Base-by-base conservation (phyloP, 1,139 yeast genomes). In the Diutina catenulata region DNA sequence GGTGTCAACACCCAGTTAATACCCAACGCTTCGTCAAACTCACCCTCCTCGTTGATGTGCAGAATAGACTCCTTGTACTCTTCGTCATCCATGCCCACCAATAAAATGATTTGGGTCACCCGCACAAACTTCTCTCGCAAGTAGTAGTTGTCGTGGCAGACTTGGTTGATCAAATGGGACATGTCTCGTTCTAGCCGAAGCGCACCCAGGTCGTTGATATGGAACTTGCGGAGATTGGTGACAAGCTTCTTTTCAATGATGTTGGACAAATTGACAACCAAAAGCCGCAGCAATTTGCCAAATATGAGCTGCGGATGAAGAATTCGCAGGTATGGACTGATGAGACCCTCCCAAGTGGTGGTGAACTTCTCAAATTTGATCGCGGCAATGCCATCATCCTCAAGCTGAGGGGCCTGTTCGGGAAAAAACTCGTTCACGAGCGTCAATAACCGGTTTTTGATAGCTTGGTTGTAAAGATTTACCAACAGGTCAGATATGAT, bases 1-100 rank as follows among this genome's bases (percentile, higher is more conserved):
- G 87, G 86, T 13, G 84, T 77, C 46, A 87, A 60, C 1, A 80
- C 79, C 95, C 95, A 87, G 42, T 78, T 76, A 38, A 81, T 74
- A 7, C 76, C 78, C 27, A 49, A 40, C n/a, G 43, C 48, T 11
- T 49, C 50, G 15, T 43, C 44, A 45, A 64, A 61, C 35, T 62
- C 69, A 3, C 35, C 35, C 5, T 31, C 35, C 15, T 31, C 25
- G 14, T 21, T 31, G 13, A 31, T 31, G 21, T 31, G 35, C 5
- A 26, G 21, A 13, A 31, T 31, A 4, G 35, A 31, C 25, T 31
- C 35, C 15, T 31, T 24, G 41, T 66, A 67, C 47, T 82, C 94
- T 39, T 80, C 91, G 43, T 82, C 91, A 47, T 86, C 95, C 63
- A 86, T 70, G 2, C 95, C 93, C 29, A 87, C 65, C 36, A 86